A percentile compares a stretch with the other conserved stretches of the same genome.
These are phyloP conservation scores for Mycena olivaceomarginata DNA, from an alignment of 768 basidiomycete genomes.

Conservation along the genomic window DNA sequence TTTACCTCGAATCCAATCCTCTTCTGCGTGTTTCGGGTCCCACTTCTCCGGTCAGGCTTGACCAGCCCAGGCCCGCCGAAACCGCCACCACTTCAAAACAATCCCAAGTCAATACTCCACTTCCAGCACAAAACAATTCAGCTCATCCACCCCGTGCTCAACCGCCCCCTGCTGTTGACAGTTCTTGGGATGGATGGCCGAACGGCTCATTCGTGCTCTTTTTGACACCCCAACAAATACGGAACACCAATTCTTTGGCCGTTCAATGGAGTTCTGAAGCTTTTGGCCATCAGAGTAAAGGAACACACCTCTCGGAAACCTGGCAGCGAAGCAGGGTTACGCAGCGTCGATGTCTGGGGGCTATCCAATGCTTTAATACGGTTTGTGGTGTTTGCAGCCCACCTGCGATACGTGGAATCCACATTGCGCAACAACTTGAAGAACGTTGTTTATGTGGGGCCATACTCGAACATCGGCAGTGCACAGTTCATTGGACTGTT, in stretches of 20 bases:
- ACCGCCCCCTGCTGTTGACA: background rate
- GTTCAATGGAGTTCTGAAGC: background rate
- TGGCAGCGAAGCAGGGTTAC: background rate
- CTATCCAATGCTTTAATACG: background rate
- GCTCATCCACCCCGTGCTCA: background rate
- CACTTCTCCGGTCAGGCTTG: background rate
- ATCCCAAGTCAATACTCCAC: background rate
- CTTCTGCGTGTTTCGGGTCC: background rate
- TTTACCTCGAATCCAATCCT: background rate
- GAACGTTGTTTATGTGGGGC: background rate
- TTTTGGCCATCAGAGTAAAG: background rate
- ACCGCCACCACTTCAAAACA: background rate
- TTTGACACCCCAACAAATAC: background rate
- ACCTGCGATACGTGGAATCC: background rate
- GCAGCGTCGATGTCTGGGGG: background rate
- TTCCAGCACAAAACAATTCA: background rate
- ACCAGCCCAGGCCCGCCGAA: background rate
- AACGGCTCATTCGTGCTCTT: background rate
- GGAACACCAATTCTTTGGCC: background rate
- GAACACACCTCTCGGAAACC: background rate
- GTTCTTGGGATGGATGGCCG: background rate
- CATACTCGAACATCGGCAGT: background rate
- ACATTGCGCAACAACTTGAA: background rate
- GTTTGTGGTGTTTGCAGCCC: slow-evolving; percentile 7
- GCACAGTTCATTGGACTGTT: slow-evolving; percentile 1